phyloP scores from a whole-genome alignment of 495 filamentous ascomycete species.

The Aspergillus incahuasiensis region DNA sequence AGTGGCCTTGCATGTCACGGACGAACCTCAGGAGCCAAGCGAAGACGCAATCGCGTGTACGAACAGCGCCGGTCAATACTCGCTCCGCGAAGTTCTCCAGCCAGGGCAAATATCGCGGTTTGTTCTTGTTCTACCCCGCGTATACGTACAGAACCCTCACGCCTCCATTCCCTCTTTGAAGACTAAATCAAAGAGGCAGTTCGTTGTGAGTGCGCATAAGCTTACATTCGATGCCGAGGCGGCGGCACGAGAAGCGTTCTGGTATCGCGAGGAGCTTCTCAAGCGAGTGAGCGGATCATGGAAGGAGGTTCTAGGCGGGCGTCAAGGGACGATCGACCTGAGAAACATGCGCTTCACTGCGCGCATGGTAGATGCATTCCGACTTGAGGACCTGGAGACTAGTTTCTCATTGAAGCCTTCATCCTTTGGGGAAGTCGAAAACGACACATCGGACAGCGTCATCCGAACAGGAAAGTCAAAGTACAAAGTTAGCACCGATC shows the following conservation, averaged over 20 bases:
- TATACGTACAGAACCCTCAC: constrained; percentile 71
- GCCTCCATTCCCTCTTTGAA: constrained; percentile 77
- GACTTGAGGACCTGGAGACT: constrained; percentile 74
- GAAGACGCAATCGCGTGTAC: background rate
- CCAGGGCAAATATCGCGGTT: constrained; percentile 77
- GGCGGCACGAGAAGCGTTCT: constrained; percentile 77
- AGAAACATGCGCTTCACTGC: constrained; percentile 65
- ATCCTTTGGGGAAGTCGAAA: constrained; percentile 10
- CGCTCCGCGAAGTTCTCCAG: constrained; percentile 57
- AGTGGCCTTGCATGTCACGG: constrained; percentile 49
- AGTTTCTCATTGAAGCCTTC: constrained; percentile 49
- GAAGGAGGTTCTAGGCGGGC: constrained; percentile 54
- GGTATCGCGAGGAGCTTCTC: constrained; percentile 84
- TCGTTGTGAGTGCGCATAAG: constrained; percentile 77
- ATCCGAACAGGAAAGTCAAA: constrained; percentile 42
- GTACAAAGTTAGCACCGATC: constrained; percentile 61
- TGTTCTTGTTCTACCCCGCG: constrained; percentile 68
- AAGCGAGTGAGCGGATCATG: constrained; percentile 66
- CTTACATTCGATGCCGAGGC: constrained; percentile 75
- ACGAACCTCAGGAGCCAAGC: constrained; percentile 18
- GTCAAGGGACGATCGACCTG: constrained; percentile 69
- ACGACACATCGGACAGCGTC: constrained; percentile 16
- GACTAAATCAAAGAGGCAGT: constrained; percentile 68
- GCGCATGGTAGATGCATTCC: constrained; percentile 79
- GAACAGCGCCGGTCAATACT: constrained; percentile 31